Evolutionary conservation across 2,329 filamentous ascomycete genomes (phyloP).

Genomic region (Penicillium carneum): DNA sequence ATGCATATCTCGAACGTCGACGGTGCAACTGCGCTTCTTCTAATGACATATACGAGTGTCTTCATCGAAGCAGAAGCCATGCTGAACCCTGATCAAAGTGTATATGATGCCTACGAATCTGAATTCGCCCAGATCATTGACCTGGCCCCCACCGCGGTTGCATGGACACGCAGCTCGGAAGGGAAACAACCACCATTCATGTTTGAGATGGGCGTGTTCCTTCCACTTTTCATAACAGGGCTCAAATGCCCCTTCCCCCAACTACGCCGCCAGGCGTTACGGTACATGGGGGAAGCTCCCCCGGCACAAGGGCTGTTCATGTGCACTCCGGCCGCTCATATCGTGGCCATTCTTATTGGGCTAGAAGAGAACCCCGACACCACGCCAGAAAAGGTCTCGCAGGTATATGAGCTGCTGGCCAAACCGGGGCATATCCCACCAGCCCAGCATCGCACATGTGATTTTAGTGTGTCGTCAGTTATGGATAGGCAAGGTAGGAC

Average conservation of each 20-base stretch:
- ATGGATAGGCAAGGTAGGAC: not conserved
- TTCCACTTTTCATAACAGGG: constrained; percentile 31
- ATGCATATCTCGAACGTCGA: constrained; percentile 8
- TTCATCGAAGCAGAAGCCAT: constrained; percentile 27
- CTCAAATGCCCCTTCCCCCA: constrained; percentile 28
- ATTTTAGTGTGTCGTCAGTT: not conserved
- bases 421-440: not conserved
- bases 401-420: not conserved
- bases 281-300: constrained; percentile 24
- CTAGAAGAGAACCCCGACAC: not conserved
- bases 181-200: constrained; percentile 29
- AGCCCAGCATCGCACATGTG: not conserved
- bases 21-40: constrained; percentile 9
- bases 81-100: constrained; percentile 22
- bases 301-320: constrained; percentile 30
- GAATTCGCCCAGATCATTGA: constrained; percentile 27
- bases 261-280: constrained; percentile 26
- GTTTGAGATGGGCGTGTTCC: constrained; percentile 33
- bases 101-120: constrained; percentile 24
- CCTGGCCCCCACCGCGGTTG: constrained; percentile 21
- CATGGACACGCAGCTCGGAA: constrained; percentile 20
- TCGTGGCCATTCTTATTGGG: constrained; percentile 4
- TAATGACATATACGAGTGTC: constrained; percentile 30
- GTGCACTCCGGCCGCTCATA: constrained; percentile 12
- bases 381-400: not conserved